phyloP scores from a whole-genome alignment of 768 basidiomycete genomes.

The Rhizopogon salebrosus region DNA sequence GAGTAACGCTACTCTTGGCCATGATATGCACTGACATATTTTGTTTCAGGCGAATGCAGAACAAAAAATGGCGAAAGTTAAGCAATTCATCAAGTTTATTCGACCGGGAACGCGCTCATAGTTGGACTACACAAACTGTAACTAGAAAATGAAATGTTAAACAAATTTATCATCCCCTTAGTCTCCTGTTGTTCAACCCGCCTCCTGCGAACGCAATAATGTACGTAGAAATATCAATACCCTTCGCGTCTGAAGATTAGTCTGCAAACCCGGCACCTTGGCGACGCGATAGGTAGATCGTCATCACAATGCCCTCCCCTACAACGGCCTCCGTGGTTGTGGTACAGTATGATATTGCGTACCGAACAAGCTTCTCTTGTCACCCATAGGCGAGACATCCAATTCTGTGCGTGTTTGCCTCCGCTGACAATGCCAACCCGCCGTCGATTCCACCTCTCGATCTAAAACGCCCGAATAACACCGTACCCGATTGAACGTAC shows the following conservation, averaged over 20 bases:
- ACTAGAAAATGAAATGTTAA: too few species aligned
- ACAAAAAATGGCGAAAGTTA: not conserved
- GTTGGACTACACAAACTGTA: not conserved
- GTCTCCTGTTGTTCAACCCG: too few species aligned
- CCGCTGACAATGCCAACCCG: conserved; percentile 53
- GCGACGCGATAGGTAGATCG: conserved; percentile 14
- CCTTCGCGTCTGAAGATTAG: not conserved
- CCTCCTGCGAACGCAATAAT: not conserved
- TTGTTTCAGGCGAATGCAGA: not conserved
- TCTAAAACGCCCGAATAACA: conserved; percentile 49
- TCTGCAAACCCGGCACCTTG: not conserved
- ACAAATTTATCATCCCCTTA: too few species aligned
- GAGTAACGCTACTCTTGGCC: not conserved
- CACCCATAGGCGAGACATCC: conserved; percentile 56
- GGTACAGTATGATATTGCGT: conserved; percentile 18
- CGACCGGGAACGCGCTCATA: not conserved
- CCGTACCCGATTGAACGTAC: conserved; percentile 39
- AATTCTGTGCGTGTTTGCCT: conserved; percentile 46
- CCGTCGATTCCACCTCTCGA: conserved; percentile 31
- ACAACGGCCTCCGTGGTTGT: conserved; percentile 38
- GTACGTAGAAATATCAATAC: not conserved
- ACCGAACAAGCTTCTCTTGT: conserved; percentile 63
- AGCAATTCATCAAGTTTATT: not conserved
- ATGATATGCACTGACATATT: not conserved
- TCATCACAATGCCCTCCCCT: conserved; percentile 37